Conservation (phyloP, 2,329 filamentous ascomycete genomes). For the Trichoderma sp. region DNA sequence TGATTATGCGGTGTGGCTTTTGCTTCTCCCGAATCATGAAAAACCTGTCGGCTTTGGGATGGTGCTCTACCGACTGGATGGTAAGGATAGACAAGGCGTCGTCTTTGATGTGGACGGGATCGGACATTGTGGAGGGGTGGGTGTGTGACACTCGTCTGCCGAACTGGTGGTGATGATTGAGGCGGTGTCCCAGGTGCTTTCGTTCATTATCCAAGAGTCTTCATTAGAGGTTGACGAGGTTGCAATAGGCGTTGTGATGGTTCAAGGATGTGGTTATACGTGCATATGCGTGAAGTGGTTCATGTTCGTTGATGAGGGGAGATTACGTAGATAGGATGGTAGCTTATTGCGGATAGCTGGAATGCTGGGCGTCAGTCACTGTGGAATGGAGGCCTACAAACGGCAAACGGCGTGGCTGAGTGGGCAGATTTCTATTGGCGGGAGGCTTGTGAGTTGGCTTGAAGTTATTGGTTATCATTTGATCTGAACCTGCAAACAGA, state of each 20-base stretch:
- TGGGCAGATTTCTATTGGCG: not conserved
- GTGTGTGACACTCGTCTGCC: not conserved
- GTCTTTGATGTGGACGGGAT: not conserved
- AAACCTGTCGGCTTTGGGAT: not conserved
- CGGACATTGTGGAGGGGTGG: not conserved
- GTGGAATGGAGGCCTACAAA: not conserved
- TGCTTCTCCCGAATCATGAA: slow-evolving; percentile 2
- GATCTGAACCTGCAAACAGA: not conserved
- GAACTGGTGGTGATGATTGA: not conserved
- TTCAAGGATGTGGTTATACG: not conserved
- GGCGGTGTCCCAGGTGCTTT: not conserved
- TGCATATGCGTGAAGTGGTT: not conserved
- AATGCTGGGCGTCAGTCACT: not conserved
- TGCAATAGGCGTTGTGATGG: not conserved
- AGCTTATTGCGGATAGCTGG: not conserved
- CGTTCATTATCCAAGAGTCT: not conserved
- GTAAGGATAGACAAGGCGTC: not conserved
- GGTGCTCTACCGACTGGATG: not conserved
- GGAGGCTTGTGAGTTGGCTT: not conserved
- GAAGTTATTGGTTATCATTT: not conserved
- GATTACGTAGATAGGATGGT: not conserved
- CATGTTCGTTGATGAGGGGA: not conserved
- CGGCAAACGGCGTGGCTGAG: not conserved
- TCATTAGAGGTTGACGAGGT: not conserved
- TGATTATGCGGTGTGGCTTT: not conserved